Evolutionary conservation across 257 asterid genomes (phyloP).

Genomic region (Lithospermum erythrorhizon): DNA sequence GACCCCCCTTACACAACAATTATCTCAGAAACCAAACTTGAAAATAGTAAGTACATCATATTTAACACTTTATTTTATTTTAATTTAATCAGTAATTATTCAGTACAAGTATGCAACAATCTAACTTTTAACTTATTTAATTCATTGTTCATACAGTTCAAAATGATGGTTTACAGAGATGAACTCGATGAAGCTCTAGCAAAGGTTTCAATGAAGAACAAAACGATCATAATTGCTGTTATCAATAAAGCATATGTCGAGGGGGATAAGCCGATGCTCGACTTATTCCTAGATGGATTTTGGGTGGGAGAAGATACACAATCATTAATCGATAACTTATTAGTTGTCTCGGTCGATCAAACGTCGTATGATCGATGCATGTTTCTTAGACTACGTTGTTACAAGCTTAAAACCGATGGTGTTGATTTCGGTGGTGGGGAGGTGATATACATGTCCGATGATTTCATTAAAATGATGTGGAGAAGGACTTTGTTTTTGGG

Average conservation of each 20-base stretch:
- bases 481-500: constrained; percentile 23
- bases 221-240: constrained; percentile 32
- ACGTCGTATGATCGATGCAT: constrained; percentile 32
- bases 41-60: background rate
- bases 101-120: too few species aligned
- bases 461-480: constrained; percentile 32
- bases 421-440: constrained; percentile 30
- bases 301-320: constrained; percentile 40
- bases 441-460: constrained; percentile 23
- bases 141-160: background rate
- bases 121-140: background rate
- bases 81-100: background rate
- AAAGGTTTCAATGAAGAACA: constrained; percentile 19
- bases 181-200: constrained; percentile 24
- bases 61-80: background rate
- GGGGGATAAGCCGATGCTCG: constrained; percentile 40
- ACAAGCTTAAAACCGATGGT: constrained; percentile 33
- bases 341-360: constrained; percentile 40
- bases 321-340: constrained; percentile 13
- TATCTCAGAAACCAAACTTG: background rate
- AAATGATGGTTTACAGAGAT: constrained; percentile 8
- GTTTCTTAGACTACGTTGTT: constrained; percentile 33
- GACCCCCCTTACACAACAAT: background rate
- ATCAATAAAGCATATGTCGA: constrained; percentile 40
- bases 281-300: constrained; percentile 42